Conservation (phyloP, 2,329 filamentous ascomycete species). For the Fusarium verrucosum region DNA sequence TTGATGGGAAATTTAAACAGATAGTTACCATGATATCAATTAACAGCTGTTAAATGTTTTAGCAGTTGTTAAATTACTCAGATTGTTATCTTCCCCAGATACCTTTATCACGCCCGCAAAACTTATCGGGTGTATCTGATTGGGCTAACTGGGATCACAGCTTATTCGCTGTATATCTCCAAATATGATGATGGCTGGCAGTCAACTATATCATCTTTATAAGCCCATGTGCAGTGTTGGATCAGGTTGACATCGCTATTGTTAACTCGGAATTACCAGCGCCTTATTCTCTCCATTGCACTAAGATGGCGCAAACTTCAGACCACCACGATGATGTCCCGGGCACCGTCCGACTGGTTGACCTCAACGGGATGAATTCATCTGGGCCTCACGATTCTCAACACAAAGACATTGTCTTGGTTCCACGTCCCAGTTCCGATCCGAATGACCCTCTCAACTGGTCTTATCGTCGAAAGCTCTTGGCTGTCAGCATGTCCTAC, state of each 20-base stretch:
- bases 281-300: neutral
- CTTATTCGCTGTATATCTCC: too few species aligned
- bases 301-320: neutral
- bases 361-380: neutral
- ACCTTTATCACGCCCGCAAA: too few species aligned
- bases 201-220: neutral
- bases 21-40: neutral
- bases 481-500: constrained; percentile 1
- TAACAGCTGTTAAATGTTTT: neutral
- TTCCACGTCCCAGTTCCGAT: neutral
- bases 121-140: too few species aligned
- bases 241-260: too few species aligned
- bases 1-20: too few species aligned
- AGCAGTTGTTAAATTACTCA: constrained; percentile 1
- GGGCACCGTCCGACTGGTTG: constrained; percentile 1
- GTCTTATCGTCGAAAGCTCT: neutral
- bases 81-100: too few species aligned
- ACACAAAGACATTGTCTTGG: constrained; percentile 3
- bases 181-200: too few species aligned
- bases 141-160: too few species aligned
- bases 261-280: neutral
- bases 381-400: neutral
- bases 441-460: constrained; percentile 5
- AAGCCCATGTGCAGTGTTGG: neutral
- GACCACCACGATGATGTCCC: neutral